Evolutionary conservation across 2,329 filamentous ascomycete genomes (phyloP).

Genomic region (Mycosphaerella sp.): DNA sequence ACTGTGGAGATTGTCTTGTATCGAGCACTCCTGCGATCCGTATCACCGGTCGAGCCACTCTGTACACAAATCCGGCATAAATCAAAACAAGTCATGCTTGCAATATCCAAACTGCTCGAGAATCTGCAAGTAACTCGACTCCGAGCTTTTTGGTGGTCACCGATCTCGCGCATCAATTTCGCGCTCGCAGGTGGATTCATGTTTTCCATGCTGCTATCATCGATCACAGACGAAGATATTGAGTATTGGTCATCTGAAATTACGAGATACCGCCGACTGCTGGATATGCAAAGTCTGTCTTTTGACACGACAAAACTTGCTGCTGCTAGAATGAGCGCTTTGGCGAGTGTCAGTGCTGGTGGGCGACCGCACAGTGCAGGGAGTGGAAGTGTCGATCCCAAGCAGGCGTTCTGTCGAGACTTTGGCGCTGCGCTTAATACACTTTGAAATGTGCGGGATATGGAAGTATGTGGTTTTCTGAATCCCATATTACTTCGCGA

Average conservation of each 20-base stretch:
- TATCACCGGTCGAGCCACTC: conserved; percentile 9
- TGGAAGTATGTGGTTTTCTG: background rate
- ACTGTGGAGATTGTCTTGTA: conserved; percentile 21
- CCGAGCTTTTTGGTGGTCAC: conserved; percentile 25
- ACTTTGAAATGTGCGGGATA: conserved; percentile 1
- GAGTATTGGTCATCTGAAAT: conserved; percentile 24
- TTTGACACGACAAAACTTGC: conserved; percentile 24
- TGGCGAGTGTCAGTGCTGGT: conserved; percentile 16
- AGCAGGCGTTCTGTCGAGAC: conserved; percentile 24
- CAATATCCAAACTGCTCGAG: conserved; percentile 19
- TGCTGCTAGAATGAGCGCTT: conserved; percentile 18
- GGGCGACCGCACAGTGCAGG: conserved; percentile 4
- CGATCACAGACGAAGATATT: conserved; percentile 18
- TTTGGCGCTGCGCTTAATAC: conserved; percentile 21
- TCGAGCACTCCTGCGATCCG: conserved; percentile 20
- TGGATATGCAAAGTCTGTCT: conserved; percentile 23
- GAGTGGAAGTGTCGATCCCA: conserved; percentile 13
- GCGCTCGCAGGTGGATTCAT: conserved; percentile 18
- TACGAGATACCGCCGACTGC: conserved; percentile 17
- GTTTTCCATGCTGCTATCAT: conserved; percentile 23
- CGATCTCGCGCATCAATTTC: conserved; percentile 21
- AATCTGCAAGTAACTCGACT: conserved; percentile 23
- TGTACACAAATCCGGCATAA: conserved; percentile 10
- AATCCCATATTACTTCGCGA: no score
- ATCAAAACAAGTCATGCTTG: conserved; percentile 14